A percentile compares a stretch with the other conserved stretches of the same genome.
These are phyloP conservation scores for Saussurea involucrata DNA, from an alignment of 129 eudicot species.

Conservation along the genomic window DNA sequence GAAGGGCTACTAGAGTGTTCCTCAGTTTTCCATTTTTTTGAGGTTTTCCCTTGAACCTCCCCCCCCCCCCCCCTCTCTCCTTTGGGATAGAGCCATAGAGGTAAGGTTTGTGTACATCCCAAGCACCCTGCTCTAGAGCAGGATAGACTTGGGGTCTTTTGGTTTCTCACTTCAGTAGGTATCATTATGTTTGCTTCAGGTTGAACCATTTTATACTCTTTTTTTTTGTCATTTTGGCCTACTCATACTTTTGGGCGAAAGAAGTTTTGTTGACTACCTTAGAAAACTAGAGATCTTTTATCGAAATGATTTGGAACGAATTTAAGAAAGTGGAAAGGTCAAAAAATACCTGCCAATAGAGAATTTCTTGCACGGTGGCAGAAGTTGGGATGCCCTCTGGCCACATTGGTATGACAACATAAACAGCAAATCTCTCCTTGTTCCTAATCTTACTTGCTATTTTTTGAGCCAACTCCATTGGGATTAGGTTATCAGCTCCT, in stretches of 20 bases:
- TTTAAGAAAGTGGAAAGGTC: neutral
- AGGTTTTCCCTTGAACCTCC: too few species aligned
- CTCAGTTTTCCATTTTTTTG: too few species aligned
- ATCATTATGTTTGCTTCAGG: neutral
- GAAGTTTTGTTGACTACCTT: neutral
- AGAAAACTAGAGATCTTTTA: neutral
- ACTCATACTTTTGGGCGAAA: neutral
- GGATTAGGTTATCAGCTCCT: constrained; percentile 96
- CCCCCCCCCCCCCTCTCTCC: too few species aligned
- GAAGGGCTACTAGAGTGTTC: too few species aligned
- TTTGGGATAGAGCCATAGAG: too few species aligned
- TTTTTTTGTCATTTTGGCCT: neutral
- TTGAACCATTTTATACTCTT: neutral
- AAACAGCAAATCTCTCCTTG: constrained; percentile 78
- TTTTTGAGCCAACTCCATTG: constrained; percentile 93
- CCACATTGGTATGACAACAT: constrained; percentile 95
- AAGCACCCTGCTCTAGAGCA: too few species aligned
- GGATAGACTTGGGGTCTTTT: too few species aligned
- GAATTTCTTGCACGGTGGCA: constrained; percentile 79
- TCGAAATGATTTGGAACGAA: neutral
- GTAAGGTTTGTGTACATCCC: too few species aligned
- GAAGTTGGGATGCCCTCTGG: constrained; percentile 89
- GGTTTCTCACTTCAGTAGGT: neutral
- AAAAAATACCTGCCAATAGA: constrained; percentile 86
- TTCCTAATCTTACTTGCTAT: constrained; percentile 86